Base-by-base conservation (phyloP, 768 basidiomycete species). In the Kwoniella heveanensis region DNA sequence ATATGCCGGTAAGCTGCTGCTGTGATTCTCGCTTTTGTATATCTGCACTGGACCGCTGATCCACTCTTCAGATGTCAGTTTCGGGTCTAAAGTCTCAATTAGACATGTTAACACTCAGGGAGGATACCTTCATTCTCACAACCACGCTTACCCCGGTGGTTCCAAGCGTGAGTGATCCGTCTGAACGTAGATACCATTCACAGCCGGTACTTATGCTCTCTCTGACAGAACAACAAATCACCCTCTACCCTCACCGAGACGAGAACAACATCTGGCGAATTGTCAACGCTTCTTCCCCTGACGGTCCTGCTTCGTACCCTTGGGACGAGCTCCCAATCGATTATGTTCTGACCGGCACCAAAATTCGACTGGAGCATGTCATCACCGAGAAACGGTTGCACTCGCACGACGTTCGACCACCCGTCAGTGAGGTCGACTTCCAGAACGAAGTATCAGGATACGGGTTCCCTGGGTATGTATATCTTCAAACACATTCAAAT, bases 161-260 rank as follows among this genome's bases (percentile, higher is more conserved):
- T 92, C 90, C 76, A 85, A 90, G 80, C 96, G 94, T 96, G 80
- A 74, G 86, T 83, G 39, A 0, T 2, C 10, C 12, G 17, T 44
- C 13, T 29, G 21, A 46, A n/a, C 54, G 7, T 26, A 8, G 24
- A 21, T 54, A 29, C 49, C 24, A n/a, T n/a, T n/a, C n/a, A n/a
- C n/a, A n/a, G n/a, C n/a, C n/a, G n/a, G n/a, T n/a, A 54, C 62
- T 25, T 25, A 27, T 24, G 22, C 29, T 25, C 2, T n/a, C n/a
- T n/a, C n/a, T n/a, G n/a, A 27, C 49, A 97, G 94, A 99, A 76
- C 96, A 99, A 86, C 96, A 99, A 82, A 84, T 99, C 66, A 98
- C 96, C 0, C 87, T 99, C n/a, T 99, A 99, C 77, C 96, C 96
- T 1, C 96, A 99, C 79, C 86, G 89, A n/a, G 96, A 99, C 74